These are phyloP conservation scores for Oxyria digyna DNA, from an alignment of 148 eudicot species.

Conservation along the genomic window DNA sequence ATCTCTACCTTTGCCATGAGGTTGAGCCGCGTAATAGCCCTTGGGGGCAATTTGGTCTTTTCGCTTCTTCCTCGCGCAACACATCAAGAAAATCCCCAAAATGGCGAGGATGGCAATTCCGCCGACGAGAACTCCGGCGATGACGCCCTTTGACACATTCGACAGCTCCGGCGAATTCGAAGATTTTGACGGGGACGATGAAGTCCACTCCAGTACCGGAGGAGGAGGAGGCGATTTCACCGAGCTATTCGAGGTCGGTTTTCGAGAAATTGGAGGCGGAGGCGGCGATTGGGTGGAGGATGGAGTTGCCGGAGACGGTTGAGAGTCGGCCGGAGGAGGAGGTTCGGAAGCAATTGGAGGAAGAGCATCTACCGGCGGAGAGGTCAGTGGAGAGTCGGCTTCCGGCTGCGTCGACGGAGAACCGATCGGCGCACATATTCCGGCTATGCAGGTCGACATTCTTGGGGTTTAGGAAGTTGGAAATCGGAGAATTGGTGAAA, in stretches of 20 bases:
- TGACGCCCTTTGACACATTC: neutral
- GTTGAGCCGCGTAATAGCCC: neutral
- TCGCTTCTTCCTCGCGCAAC: neutral
- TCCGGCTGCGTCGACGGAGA: neutral
- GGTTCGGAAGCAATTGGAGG: slow-evolving; percentile 1
- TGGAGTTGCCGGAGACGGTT: slow-evolving; percentile 4
- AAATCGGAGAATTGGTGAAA: neutral
- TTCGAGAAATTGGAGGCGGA: neutral
- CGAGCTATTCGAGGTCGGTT: neutral
- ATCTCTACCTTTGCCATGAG: neutral
- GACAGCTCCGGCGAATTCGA: neutral
- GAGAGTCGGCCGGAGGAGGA: slow-evolving; percentile 2
- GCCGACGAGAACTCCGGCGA: neutral
- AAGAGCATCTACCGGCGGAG: neutral
- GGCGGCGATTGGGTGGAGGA: neutral
- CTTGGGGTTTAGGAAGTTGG: neutral
- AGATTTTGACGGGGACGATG: neutral
- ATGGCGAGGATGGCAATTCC: neutral
- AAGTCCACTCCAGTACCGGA: neutral
- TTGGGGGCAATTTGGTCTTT: neutral
- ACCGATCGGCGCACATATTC: neutral
- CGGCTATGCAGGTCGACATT: neutral
- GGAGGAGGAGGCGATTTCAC: neutral
- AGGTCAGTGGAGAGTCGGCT: neutral
- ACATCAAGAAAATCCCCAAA: slow-evolving; percentile 3